phyloP scores from a whole-genome alignment of 495 filamentous ascomycete genomes.

The Xylaria longipes region DNA sequence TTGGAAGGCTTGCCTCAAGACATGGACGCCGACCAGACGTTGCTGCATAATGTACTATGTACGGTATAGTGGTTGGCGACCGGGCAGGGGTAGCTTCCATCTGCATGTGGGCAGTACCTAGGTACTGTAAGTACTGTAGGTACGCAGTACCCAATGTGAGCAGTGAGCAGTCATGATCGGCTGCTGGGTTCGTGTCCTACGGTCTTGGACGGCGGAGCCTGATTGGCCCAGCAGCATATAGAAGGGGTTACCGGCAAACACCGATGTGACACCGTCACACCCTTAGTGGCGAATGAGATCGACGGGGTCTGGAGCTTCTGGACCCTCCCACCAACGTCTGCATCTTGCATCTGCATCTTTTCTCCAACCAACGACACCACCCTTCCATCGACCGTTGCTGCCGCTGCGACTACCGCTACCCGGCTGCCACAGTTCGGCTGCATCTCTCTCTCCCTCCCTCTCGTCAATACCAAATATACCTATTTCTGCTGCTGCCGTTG shows the following conservation, averaged over 20 bases:
- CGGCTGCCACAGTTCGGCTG: background rate
- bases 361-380: constrained; percentile 22
- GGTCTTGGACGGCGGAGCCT: background rate
- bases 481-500: background rate
- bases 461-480: background rate
- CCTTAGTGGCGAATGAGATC: constrained; percentile 18
- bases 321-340: constrained; percentile 17
- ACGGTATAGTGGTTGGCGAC: background rate
- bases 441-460: background rate
- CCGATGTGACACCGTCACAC: constrained; percentile 23
- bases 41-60: too few relatives aligned
- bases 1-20: background rate
- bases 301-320: constrained; percentile 8
- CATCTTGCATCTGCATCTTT: constrained; percentile 28
- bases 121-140: background rate
- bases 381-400: constrained; percentile 4
- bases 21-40: too few relatives aligned
- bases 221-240: constrained; percentile 14
- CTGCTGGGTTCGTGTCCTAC: constrained; percentile 18
- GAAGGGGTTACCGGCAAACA: constrained; percentile 22
- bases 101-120: background rate
- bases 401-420: constrained; percentile 12
- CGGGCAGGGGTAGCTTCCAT: background rate
- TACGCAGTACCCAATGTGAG: background rate
- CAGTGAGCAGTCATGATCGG: constrained; percentile 8